Percentiles rank a stretch among this genome's conserved stretches.
Conservation (phyloP, 768 basidiomycete genomes). For the Hygrocybe coccinea region DNA sequence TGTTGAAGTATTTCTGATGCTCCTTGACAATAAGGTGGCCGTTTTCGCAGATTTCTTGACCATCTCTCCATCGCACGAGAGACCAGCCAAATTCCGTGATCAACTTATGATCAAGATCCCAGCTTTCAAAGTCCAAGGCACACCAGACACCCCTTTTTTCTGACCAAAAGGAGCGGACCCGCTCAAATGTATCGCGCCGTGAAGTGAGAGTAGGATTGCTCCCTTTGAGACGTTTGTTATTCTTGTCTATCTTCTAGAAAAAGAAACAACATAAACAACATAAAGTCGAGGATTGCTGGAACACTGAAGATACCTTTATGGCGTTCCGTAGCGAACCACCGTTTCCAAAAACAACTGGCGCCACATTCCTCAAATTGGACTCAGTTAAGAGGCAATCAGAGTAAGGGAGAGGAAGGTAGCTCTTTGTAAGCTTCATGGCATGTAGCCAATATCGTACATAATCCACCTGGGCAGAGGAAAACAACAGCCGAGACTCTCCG, state of each 20-base stretch:
- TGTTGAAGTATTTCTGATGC: constrained; percentile 52
- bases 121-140: constrained; percentile 78
- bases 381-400: constrained; percentile 68
- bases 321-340: constrained; percentile 52
- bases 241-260: constrained; percentile 66
- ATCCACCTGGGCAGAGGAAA: constrained; percentile 80
- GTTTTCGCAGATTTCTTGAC: constrained; percentile 40
- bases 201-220: constrained; percentile 49
- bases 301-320: constrained; percentile 46
- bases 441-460: constrained; percentile 82
- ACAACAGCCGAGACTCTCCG: constrained; percentile 74
- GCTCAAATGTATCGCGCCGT: constrained; percentile 64
- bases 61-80: constrained; percentile 51
- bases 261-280: not conserved
- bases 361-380: constrained; percentile 52
- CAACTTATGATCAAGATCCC: constrained; percentile 69
- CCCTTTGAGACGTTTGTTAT: constrained; percentile 72
- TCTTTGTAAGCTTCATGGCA: constrained; percentile 60
- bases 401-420: constrained; percentile 67
- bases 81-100: constrained; percentile 86
- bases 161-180: constrained; percentile 57
- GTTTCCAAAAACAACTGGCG: constrained; percentile 52
- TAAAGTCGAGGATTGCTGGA: not conserved
- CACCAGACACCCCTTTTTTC: constrained; percentile 67
- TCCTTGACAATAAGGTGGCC: constrained; percentile 67